Evolutionary conservation across 805 yeast genomes (phyloP).

Genomic region (Candida patagonica): DNA sequence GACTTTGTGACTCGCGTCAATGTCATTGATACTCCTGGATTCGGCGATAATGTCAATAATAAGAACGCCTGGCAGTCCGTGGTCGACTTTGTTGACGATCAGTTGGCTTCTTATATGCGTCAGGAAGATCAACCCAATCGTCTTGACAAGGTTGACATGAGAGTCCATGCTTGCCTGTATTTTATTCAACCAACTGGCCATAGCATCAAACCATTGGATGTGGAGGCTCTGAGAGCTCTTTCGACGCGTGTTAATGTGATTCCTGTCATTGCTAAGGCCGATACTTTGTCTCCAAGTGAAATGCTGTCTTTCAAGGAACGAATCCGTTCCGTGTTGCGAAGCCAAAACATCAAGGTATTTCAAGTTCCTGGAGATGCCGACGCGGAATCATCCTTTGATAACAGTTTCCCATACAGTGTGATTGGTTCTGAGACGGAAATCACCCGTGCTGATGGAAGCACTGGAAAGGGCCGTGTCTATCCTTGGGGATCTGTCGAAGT

Average conservation of each 20-base stretch:
- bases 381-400: constrained; percentile 34
- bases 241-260: constrained; percentile 67
- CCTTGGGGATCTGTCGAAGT: constrained; percentile 84
- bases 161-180: constrained; percentile 81
- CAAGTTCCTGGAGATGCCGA: constrained; percentile 37
- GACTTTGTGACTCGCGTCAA: constrained; percentile 50
- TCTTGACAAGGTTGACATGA: constrained; percentile 41
- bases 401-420: constrained; percentile 37
- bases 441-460: constrained; percentile 34
- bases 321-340: constrained; percentile 41
- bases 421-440: constrained; percentile 55
- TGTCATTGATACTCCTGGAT: constrained; percentile 68
- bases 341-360: constrained; percentile 50
- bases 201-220: constrained; percentile 56
- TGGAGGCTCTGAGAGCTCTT: constrained; percentile 62
- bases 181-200: constrained; percentile 64
- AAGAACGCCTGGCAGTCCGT: constrained; percentile 58
- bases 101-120: constrained; percentile 54
- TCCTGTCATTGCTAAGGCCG: constrained; percentile 78
- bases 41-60: constrained; percentile 63
- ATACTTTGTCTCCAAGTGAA: constrained; percentile 55
- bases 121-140: constrained; percentile 75
- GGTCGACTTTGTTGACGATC: constrained; percentile 69
- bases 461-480: constrained; percentile 67
- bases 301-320: constrained; percentile 42